phyloP scores from a whole-genome alignment of 371 early-diverging fungal species.

The Choanephora cucurbitarum region DNA sequence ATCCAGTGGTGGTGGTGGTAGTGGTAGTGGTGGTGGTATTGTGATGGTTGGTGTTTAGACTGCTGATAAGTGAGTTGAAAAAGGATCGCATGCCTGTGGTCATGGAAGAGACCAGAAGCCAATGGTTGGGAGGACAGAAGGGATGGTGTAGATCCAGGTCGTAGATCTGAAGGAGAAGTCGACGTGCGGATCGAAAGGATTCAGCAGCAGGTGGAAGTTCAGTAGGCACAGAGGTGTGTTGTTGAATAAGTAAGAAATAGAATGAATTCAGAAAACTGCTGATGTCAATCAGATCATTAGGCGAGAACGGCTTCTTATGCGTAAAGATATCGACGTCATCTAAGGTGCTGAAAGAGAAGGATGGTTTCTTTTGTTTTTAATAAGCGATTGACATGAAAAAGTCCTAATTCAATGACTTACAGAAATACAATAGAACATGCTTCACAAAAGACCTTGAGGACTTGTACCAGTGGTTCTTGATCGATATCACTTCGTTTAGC shows the following conservation, averaged over 20 bases:
- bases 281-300: constrained; percentile 54
- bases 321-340: constrained; percentile 84
- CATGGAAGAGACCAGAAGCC: constrained; percentile 63
- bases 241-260: constrained; percentile 61
- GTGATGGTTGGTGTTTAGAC: neutral
- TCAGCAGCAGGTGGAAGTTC: constrained; percentile 32
- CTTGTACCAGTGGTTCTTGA: constrained; percentile 61
- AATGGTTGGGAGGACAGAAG: constrained; percentile 73
- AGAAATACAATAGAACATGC: constrained; percentile 56
- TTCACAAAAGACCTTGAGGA: constrained; percentile 66
- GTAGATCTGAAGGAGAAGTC: constrained; percentile 74
- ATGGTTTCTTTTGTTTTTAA: too few species aligned
- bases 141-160: constrained; percentile 71
- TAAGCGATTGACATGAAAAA: too few species aligned
- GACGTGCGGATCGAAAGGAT: constrained; percentile 60
- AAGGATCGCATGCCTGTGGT: constrained; percentile 27
- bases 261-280: constrained; percentile 66
- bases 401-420: constrained; percentile 32
- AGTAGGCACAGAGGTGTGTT: constrained; percentile 15
- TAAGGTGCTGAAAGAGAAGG: too few species aligned
- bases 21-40: too few species aligned
- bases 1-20: too few species aligned
- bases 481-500: constrained; percentile 49
- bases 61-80: constrained; percentile 23
- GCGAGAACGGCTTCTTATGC: constrained; percentile 56